Percentiles rank a stretch among this genome's conserved stretches.
These are phyloP conservation scores for Penicillium desertorum DNA, from an alignment of 495 filamentous ascomycete species.

Conservation along the genomic window DNA sequence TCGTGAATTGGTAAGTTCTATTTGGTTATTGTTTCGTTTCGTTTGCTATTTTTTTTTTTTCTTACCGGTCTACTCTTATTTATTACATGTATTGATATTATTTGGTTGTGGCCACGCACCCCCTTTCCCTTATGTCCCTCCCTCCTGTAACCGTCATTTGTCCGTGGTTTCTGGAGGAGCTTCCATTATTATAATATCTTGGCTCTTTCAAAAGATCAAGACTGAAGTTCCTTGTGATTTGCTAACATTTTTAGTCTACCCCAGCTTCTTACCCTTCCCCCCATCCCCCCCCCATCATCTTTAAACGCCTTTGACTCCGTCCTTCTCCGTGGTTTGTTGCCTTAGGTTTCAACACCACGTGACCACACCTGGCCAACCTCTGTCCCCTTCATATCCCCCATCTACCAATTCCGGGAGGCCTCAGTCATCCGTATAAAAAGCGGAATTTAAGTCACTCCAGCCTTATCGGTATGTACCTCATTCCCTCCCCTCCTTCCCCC, in stretches of 20 bases:
- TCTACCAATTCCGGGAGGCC: conserved; percentile 45
- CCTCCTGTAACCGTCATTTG: conserved; percentile 24
- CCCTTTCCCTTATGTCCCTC: conserved; percentile 11
- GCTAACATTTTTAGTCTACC: conserved; percentile 22
- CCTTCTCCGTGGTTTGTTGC: conserved; percentile 21
- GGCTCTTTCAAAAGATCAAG: conserved; percentile 15
- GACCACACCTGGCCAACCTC: conserved; percentile 34
- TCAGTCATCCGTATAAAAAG: conserved; percentile 46
- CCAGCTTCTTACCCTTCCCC: conserved; percentile 10
- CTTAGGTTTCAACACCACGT: conserved; percentile 41
- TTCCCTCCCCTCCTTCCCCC: conserved; percentile 11
- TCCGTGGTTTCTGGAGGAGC: conserved; percentile 22
- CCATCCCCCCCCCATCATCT: conserved; percentile 6
- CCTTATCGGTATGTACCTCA: conserved; percentile 51
- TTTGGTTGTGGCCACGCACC: conserved; percentile 43
- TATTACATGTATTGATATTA: conserved; percentile 3
- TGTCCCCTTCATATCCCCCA: conserved; percentile 30
- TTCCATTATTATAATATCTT: conserved; percentile 22
- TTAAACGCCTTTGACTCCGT: conserved; percentile 2
- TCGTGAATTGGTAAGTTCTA: conserved; percentile 15
- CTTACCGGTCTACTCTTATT: not conserved
- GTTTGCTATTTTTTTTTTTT: conserved; percentile 13
- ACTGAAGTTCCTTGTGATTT: conserved; percentile 16
- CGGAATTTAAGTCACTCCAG: conserved; percentile 48
- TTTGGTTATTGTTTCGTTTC: conserved; percentile 2